Evolutionary conservation across 2,329 filamentous ascomycete species (phyloP), one percentile per base, ranked within the genome.

Genomic region (Furcasterigmium sp.): DNA sequence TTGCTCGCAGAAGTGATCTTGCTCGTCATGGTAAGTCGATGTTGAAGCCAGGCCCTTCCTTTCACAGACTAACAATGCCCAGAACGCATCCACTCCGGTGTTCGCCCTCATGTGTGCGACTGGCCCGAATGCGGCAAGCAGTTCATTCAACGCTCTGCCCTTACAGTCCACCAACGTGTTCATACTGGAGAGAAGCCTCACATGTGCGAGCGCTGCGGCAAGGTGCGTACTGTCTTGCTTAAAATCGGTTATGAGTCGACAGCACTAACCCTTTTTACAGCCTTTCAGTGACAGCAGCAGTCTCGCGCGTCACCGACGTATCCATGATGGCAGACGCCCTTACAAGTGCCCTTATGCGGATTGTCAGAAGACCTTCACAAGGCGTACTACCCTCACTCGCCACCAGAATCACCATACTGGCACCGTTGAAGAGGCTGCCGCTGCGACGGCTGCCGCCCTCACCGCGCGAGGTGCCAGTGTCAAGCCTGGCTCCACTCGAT

Each of bases 181-280:
- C 93, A 98, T 65, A 97, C 93, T 2, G 93, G 93, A 51, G 93
- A 97, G 70, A 98, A 98, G 68, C 93, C 93, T 40, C 93, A 98
- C 58, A 91, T 93, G 82, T 98, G 93, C 61, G 93, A 96, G 67
- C 82, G 87, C 50, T 97, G 93, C 63, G 88, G 89, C 63, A 97
- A 97, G 84, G 91, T 95, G 73, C 51, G 44, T 30, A 13, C 8
- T 11, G 4, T 18, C n/a, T 5, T 25, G 25, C n/a, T 34, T 28
- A 17, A 14, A 4, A 35, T 8, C n/a, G 5, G 15, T n/a, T 28
- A 6, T 11, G 18, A 36, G 13, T 25, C 11, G 7, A 14, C 3
- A 14, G 6, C 39, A 13, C 37, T 52, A 19, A 55, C 55, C 44
- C 45, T 46, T 26, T 56, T 26, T 57, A 32, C 25, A 95, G 91